A percentile compares a stretch with the other conserved stretches of the same genome.
Evolutionary conservation across 2,329 filamentous ascomycete species (phyloP).

Genomic region (Dothideomycetes sp.): DNA sequence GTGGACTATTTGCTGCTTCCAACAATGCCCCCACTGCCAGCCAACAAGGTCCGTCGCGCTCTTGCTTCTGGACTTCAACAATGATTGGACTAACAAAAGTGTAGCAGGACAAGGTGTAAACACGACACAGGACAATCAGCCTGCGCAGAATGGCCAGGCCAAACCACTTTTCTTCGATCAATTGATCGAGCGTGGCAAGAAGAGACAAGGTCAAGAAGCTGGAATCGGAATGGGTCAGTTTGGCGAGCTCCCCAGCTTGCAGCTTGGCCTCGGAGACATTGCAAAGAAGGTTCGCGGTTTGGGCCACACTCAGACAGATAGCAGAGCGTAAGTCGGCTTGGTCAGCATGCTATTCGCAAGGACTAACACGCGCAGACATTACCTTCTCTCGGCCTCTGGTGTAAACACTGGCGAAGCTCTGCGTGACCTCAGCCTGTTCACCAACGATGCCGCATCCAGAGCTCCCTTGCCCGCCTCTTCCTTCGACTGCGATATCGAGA

Average conservation of each 20-base stretch:
- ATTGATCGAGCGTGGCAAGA: constrained; percentile 53
- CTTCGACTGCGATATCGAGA: constrained; percentile 44
- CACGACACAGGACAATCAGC: constrained; percentile 19
- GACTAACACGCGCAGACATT: too few species aligned
- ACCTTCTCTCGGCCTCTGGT: constrained; percentile 85
- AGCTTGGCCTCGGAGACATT: constrained; percentile 86
- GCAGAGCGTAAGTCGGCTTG: constrained; percentile 48
- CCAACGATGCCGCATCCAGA: constrained; percentile 2
- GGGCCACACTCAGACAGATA: constrained; percentile 51
- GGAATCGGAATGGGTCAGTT: constrained; percentile 41
- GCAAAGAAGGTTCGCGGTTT: constrained; percentile 65
- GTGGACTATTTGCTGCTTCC: neutral
- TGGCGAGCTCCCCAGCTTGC: constrained; percentile 77
- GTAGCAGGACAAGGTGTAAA: neutral
- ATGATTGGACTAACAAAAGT: neutral
- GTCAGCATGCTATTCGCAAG: too few species aligned
- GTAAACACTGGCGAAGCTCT: constrained; percentile 80
- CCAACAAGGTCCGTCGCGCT: neutral
- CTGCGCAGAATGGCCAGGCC: constrained; percentile 22
- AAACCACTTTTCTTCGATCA: constrained; percentile 57
- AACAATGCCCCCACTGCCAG: constrained; percentile 8
- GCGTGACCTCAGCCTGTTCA: constrained; percentile 55
- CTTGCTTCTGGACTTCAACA: too few species aligned
- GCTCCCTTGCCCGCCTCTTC: constrained; percentile 25
- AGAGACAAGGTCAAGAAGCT: constrained; percentile 59